These are phyloP conservation scores for Ophiostoma sp. DNA, from an alignment of 2,329 filamentous ascomycete species.

Conservation along the genomic window DNA sequence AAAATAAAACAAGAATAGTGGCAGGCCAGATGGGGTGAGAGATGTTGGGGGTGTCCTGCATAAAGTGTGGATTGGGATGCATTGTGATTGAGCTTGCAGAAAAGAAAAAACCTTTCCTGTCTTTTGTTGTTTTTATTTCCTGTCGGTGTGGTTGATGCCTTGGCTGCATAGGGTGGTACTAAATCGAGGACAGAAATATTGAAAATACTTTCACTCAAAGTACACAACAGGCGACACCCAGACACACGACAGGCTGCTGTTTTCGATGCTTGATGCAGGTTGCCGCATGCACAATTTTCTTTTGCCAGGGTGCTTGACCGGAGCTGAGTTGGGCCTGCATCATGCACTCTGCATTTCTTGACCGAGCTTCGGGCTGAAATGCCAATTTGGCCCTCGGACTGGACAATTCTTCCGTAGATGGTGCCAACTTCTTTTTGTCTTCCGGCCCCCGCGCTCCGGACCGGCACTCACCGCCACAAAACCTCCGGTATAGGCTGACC, in stretches of 20 bases:
- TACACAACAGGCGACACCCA: slow-evolving; percentile 3
- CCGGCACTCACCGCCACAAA: neutral
- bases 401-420: neutral
- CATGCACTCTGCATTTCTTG: neutral
- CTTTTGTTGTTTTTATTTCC: neutral
- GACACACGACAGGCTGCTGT: slow-evolving; percentile 6
- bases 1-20: neutral
- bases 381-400: neutral
- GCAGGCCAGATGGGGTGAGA: neutral
- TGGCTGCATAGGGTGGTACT: neutral
- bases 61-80: neutral
- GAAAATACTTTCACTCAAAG: neutral
- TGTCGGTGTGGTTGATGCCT: neutral
- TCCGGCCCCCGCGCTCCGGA: neutral
- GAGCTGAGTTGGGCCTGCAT: neutral
- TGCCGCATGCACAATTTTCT: neutral
- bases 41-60: neutral
- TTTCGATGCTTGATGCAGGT: neutral
- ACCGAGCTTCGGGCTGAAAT: neutral
- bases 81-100: slow-evolving; percentile 5
- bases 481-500: neutral
- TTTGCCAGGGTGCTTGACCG: neutral
- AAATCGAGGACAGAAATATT: neutral
- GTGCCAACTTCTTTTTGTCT: no score
- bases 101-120: neutral